Conservation (phyloP, 2,329 filamentous ascomycete genomes). For the Trichocomaceae sp. region DNA sequence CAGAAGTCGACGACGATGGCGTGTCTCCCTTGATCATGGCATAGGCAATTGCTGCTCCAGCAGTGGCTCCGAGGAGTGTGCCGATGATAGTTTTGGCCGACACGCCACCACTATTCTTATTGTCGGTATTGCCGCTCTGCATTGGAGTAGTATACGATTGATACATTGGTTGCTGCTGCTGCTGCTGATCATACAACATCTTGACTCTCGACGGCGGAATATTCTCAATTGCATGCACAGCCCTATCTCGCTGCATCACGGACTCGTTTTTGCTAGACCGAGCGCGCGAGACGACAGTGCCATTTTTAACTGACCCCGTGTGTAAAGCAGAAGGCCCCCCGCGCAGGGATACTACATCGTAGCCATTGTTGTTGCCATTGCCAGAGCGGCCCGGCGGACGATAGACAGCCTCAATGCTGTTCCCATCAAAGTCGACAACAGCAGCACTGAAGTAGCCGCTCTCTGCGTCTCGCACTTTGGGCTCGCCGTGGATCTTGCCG, state of each 20-base stretch:
- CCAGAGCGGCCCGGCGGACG: conserved; percentile 24
- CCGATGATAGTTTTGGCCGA: conserved; percentile 61
- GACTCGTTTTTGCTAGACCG: conserved; percentile 26
- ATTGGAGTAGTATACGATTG: conserved; percentile 2
- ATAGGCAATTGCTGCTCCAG: conserved; percentile 70
- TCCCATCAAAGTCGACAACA: conserved; percentile 72
- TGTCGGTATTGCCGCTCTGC: conserved; percentile 13
- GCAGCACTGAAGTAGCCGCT: conserved; percentile 57
- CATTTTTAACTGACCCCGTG: conserved; percentile 27
- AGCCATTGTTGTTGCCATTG: background rate
- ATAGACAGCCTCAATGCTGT: conserved; percentile 73
- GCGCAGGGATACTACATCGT: background rate
- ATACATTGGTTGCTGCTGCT: conserved; percentile 16
- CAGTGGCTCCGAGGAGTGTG: conserved; percentile 70
- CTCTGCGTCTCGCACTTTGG: conserved; percentile 47
- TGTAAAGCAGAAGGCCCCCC: conserved; percentile 25
- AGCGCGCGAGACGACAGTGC: conserved; percentile 33
- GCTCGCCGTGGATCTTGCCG: conserved; percentile 52
- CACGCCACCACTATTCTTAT: conserved; percentile 35
- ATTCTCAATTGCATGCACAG: conserved; percentile 18
- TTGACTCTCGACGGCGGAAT: conserved; percentile 13
- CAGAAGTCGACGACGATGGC: conserved; percentile 15
- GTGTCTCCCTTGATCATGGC: conserved; percentile 59
- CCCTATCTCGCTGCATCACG: conserved; percentile 24
- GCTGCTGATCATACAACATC: conserved; percentile 18